Evolutionary conservation across 306 rosid species (phyloP), one percentile per base, ranked within the genome.

Genomic region (Lagenaria siceraria): DNA sequence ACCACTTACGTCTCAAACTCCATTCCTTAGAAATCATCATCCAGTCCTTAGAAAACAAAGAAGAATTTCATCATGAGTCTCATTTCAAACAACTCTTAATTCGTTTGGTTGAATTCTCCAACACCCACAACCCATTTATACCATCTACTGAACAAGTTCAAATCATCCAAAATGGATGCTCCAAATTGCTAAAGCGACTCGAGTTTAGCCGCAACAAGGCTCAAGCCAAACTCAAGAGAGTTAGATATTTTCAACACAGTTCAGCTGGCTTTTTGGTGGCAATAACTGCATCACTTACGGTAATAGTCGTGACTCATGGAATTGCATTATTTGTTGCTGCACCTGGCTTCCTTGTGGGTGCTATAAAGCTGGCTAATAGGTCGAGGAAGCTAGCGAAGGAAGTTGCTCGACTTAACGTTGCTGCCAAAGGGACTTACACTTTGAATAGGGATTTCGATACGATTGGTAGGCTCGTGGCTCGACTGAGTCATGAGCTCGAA

Each of bases 361-460:
- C 85, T 0, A 15, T 80, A 19, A 79, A 88, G 77, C 15, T 82
- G 61, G 78, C 80, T 19, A 87, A 78, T 11, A 86, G 83, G 0
- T 33, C 83, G 2, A 84, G 60, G 42, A 84, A 78, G 80, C 22
- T 88, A 12, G 77, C 76, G 9, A 79, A 25, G 61, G 74, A 18
- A 11, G 60, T 12, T 1, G 78, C 90, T 77, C 93, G 77, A 5
- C 88, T 93, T 0, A 90, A 93, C 1, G 83, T 90, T 2, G 91
- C 98, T 1, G 86, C 92, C 0, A 93, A 93, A 72, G 98, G 97
- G 12, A 84, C 78, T 3, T 93, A 89, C 52, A 93, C 86, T 70
- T 64, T 93, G 77, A 89, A 76, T 38, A 87, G 89, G 53, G 97
- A 93, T 19, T 74, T 93, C 46, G 93, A 91, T 74, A 93, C 87